Evolutionary conservation across 2,329 filamentous ascomycete genomes (phyloP).

Genomic region (Apiospora pterosperma): DNA sequence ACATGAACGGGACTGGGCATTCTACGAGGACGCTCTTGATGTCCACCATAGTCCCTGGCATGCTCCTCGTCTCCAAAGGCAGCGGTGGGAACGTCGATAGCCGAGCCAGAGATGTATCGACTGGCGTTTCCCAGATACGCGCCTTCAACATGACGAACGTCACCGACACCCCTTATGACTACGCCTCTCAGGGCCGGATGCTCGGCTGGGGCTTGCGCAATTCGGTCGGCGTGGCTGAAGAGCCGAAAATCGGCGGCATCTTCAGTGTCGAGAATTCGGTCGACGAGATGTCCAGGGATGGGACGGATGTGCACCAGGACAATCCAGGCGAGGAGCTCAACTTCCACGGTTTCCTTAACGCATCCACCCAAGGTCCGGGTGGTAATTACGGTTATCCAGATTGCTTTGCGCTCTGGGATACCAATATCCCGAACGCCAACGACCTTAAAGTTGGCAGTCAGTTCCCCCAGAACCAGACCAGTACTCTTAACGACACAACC

Average conservation of each 20-base stretch:
- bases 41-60: constrained; percentile 49
- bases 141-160: constrained; percentile 42
- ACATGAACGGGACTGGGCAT: constrained; percentile 61
- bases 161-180: constrained; percentile 31
- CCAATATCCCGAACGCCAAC: constrained; percentile 38
- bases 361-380: constrained; percentile 21
- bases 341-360: constrained; percentile 55
- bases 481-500: constrained; percentile 35
- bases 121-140: constrained; percentile 55
- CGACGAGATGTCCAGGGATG: constrained; percentile 58
- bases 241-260: constrained; percentile 48
- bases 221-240: constrained; percentile 65
- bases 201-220: constrained; percentile 71
- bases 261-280: constrained; percentile 68
- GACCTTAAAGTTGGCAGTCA: constrained; percentile 44
- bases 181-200: constrained; percentile 42
- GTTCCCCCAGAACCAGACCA: constrained; percentile 37
- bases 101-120: constrained; percentile 43
- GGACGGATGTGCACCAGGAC: constrained; percentile 58
- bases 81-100: constrained; percentile 60
- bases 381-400: constrained; percentile 67
- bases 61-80: constrained; percentile 64
- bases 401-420: constrained; percentile 65
- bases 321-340: constrained; percentile 75
- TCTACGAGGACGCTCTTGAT: constrained; percentile 65